These are phyloP conservation scores for Avena atlantica DNA, from an alignment of 176 grass and related monocot genomes.

Conservation along the genomic window DNA sequence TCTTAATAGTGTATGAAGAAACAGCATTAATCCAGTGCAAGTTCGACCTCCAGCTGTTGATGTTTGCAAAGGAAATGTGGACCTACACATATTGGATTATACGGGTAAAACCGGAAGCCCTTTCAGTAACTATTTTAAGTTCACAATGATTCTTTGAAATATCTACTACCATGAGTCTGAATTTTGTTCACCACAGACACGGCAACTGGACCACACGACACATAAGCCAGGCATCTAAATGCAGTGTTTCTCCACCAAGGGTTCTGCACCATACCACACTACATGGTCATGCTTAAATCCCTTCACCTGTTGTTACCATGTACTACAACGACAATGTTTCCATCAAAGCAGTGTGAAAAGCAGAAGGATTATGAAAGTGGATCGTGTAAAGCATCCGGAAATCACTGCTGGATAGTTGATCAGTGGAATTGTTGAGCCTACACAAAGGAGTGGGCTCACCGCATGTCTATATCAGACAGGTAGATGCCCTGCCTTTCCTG, in stretches of 20 bases:
- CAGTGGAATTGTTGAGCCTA: neutral
- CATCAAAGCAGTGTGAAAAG: conserved; percentile 39
- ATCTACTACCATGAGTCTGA: neutral
- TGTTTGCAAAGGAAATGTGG: neutral
- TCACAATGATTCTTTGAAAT: neutral
- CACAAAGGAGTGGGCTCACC: neutral
- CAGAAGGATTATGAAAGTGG: conserved; percentile 20
- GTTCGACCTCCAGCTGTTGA: neutral
- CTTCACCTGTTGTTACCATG: conserved; percentile 37
- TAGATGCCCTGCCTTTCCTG: conserved; percentile 28
- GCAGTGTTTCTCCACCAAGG: conserved; percentile 18
- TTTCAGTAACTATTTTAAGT: neutral
- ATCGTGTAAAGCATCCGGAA: conserved; percentile 34
- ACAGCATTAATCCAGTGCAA: neutral
- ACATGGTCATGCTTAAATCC: conserved; percentile 18
- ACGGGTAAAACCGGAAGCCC: neutral
- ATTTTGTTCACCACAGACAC: neutral
- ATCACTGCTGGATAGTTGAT: conserved; percentile 25
- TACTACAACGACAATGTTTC: conserved; percentile 25
- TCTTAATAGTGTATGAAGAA: conserved; percentile 24
- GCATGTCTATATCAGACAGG: conserved; percentile 42
- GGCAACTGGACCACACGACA: neutral
- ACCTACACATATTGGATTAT: neutral
- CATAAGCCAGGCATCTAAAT: conserved; percentile 2
- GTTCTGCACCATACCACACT: neutral